These are phyloP conservation scores for Eimeria necatrix DNA, from an alignment of 169 alveolate species.

Conservation along the genomic window DNA sequence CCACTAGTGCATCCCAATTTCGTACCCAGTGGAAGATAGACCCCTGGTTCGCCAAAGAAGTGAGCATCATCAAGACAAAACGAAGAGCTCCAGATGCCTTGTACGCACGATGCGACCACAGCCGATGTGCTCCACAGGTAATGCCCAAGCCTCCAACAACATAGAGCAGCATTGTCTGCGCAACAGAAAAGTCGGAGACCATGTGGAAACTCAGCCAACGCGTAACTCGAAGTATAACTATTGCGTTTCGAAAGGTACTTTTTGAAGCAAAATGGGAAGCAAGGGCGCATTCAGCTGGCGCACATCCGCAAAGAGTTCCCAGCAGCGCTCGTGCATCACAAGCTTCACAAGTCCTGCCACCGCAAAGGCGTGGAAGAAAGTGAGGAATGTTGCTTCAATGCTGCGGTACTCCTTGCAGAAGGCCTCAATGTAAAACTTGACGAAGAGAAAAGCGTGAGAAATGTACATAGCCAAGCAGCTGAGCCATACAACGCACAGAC, in stretches of 20 bases:
- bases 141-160: constrained; percentile 90
- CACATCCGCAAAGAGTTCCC: constrained; percentile 85
- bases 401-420: constrained; percentile 85
- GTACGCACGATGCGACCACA: constrained; percentile 93
- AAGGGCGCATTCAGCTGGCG: neutral
- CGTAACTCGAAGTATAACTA: neutral
- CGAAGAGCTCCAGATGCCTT: constrained; percentile 88
- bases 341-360: constrained; percentile 83
- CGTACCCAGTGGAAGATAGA: constrained; percentile 91
- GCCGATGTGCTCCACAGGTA: constrained; percentile 93
- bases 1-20: constrained; percentile 1
- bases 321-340: constrained; percentile 82
- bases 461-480: constrained; percentile 73
- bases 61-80: constrained; percentile 86
- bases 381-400: constrained; percentile 83
- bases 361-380: constrained; percentile 86
- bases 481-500: neutral
- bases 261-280: neutral
- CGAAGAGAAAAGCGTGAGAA: constrained; percentile 55
- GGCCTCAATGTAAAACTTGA: constrained; percentile 64
- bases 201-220: neutral
- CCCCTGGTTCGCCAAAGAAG: constrained; percentile 91
- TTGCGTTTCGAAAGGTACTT: neutral
- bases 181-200: neutral
- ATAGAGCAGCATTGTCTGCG: constrained; percentile 81